A percentile compares a stretch with the other conserved stretches of the same genome.
phyloP scores from a whole-genome alignment of 2,329 filamentous ascomycete species.

The Aspergillus sp. region DNA sequence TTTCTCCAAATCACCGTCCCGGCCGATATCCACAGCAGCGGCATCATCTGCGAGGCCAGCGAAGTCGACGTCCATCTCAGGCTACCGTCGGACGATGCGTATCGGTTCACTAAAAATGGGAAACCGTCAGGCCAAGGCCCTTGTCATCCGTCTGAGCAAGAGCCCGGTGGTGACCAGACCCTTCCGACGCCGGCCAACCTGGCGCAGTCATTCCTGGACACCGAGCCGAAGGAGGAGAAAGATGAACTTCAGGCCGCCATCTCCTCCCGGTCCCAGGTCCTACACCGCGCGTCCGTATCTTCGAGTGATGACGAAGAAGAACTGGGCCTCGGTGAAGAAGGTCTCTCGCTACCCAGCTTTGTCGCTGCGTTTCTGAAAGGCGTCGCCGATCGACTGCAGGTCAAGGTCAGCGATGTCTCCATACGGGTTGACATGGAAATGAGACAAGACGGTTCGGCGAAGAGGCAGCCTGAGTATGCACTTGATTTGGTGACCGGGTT shows the following conservation, averaged over 20 bases:
- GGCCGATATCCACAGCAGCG: constrained; percentile 76
- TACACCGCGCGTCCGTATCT: constrained; percentile 42
- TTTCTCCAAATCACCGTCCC: constrained; percentile 74
- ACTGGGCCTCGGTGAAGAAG: constrained; percentile 43
- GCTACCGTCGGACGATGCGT: constrained; percentile 38
- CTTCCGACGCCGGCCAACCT: constrained; percentile 50
- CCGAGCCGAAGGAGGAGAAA: constrained; percentile 49
- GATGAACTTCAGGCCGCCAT: constrained; percentile 50
- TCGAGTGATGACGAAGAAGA: constrained; percentile 43
- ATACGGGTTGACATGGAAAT: constrained; percentile 44
- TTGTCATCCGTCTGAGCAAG: constrained; percentile 13
- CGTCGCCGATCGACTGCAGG: constrained; percentile 47
- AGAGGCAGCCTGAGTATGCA: constrained; percentile 24
- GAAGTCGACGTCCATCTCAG: constrained; percentile 64
- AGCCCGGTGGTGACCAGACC: constrained; percentile 18
- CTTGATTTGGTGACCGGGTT: constrained; percentile 29
- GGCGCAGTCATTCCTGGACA: constrained; percentile 51
- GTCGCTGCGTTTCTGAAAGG: constrained; percentile 51
- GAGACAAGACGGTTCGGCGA: constrained; percentile 28
- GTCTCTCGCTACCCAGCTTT: constrained; percentile 49
- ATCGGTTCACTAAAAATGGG: constrained; percentile 22
- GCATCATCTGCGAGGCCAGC: constrained; percentile 72
- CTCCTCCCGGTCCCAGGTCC: constrained; percentile 39
- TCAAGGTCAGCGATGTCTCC: constrained; percentile 44
- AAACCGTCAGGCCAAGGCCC: constrained; percentile 9